Percentiles rank a stretch among this genome's conserved stretches.
Conservation (phyloP, 2,329 filamentous ascomycete genomes). For the Colletotrichum orchidophilum region DNA sequence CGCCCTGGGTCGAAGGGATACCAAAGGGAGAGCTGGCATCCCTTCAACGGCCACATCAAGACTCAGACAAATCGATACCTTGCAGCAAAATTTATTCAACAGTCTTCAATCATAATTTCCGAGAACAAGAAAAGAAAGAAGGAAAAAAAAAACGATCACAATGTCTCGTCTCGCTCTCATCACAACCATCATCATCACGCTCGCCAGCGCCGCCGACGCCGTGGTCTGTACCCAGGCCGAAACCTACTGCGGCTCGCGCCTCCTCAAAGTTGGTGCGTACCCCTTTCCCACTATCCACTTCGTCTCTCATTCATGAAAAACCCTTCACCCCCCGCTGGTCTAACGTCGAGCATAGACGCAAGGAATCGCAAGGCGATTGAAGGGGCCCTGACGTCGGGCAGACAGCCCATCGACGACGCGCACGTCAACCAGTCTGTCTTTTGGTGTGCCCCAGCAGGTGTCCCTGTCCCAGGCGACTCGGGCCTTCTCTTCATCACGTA, state of each 20-base stretch:
- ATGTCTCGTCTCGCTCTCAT: background rate
- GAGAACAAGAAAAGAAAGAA: background rate
- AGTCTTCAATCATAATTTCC: background rate
- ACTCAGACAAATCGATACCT: background rate
- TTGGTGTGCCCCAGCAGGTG: slow-evolving; percentile 20
- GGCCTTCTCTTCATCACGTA: slow-evolving; percentile 25
- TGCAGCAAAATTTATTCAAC: background rate
- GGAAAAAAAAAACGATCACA: background rate
- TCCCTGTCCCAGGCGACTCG: slow-evolving; percentile 11
- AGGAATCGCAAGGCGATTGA: slow-evolving; percentile 9
- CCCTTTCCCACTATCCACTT: background rate
- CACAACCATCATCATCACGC: background rate
- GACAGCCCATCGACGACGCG: slow-evolving; percentile 20
- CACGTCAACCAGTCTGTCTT: slow-evolving; percentile 21
- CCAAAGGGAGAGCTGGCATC: background rate
- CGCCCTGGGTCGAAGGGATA: slow-evolving; percentile 2
- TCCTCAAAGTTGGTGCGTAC: slow-evolving; percentile 18
- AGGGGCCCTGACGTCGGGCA: background rate
- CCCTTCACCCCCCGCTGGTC: background rate
- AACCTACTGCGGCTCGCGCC: slow-evolving; percentile 24
- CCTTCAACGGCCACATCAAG: background rate
- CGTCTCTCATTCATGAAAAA: background rate
- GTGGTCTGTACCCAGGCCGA: slow-evolving; percentile 13
- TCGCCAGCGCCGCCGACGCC: background rate
- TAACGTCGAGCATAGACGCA: background rate